phyloP scores from a whole-genome alignment of 2,329 filamentous ascomycete species.

The Cercospora brassicicola region DNA sequence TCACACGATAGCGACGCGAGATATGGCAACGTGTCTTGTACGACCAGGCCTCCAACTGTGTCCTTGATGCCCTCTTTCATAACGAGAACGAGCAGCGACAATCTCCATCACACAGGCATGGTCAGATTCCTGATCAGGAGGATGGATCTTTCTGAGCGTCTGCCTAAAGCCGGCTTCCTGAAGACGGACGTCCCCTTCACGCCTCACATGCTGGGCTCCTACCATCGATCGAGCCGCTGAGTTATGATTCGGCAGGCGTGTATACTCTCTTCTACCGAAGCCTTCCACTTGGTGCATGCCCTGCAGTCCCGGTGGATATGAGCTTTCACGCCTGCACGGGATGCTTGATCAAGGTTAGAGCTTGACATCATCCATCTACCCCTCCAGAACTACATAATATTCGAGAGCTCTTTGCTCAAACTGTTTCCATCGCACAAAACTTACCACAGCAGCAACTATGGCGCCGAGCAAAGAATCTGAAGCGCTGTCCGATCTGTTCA shows the following conservation, averaged over 20 bases:
- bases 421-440: background rate
- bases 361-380: background rate
- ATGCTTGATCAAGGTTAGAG: constrained; percentile 2
- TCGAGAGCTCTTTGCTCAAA: background rate
- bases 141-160: background rate
- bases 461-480: constrained; percentile 32
- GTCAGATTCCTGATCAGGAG: background rate
- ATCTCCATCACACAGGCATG: background rate
- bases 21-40: background rate
- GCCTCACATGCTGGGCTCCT: too few relatives aligned
- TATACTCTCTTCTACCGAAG: background rate
- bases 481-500: constrained; percentile 27
- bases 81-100: background rate
- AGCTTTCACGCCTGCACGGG: background rate
- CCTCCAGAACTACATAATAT: background rate
- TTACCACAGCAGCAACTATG: constrained; percentile 20
- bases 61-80: background rate
- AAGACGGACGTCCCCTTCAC: too few relatives aligned
- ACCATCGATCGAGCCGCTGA: too few relatives aligned
- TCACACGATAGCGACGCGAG: too few relatives aligned
- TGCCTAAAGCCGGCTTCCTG: background rate
- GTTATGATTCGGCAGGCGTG: background rate
- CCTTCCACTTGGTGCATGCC: background rate
- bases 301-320: background rate
- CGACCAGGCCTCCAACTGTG: too few relatives aligned